phyloP scores from a whole-genome alignment of 257 asterid species.

The Osmanthus fragrans region DNA sequence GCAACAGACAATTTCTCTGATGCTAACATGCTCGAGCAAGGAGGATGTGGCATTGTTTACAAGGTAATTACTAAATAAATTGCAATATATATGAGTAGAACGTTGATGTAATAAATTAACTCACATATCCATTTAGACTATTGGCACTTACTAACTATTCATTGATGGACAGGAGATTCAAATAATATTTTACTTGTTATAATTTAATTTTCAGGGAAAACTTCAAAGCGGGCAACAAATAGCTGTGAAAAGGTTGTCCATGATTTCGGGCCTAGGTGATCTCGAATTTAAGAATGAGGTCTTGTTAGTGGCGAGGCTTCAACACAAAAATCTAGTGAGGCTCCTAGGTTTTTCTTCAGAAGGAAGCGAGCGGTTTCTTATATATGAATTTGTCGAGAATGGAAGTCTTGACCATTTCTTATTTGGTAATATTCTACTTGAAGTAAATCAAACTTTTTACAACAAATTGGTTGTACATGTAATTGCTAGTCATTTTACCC shows the following conservation, averaged over 20 bases:
- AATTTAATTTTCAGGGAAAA: constrained; percentile 18
- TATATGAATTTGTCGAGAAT: constrained; percentile 32
- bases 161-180: neutral
- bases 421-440: constrained; percentile 27
- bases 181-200: neutral
- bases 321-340: constrained; percentile 34
- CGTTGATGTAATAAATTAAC: too few species aligned
- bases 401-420: constrained; percentile 34
- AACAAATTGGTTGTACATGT: too few species aligned
- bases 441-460: too few species aligned
- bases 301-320: constrained; percentile 31
- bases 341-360: constrained; percentile 32
- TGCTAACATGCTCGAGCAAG: constrained; percentile 35
- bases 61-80: constrained; percentile 17
- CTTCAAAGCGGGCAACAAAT: constrained; percentile 21
- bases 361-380: constrained; percentile 20
- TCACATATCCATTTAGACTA: too few species aligned
- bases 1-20: constrained; percentile 34
- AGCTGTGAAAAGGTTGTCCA: constrained; percentile 31
- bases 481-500: neutral
- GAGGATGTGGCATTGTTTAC: constrained; percentile 41
- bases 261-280: constrained; percentile 6
- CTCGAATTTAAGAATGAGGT: constrained; percentile 30
- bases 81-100: neutral
- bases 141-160: too few species aligned